Conservation (phyloP, 148 eudicot species). For the Agrostemma githago region DNA sequence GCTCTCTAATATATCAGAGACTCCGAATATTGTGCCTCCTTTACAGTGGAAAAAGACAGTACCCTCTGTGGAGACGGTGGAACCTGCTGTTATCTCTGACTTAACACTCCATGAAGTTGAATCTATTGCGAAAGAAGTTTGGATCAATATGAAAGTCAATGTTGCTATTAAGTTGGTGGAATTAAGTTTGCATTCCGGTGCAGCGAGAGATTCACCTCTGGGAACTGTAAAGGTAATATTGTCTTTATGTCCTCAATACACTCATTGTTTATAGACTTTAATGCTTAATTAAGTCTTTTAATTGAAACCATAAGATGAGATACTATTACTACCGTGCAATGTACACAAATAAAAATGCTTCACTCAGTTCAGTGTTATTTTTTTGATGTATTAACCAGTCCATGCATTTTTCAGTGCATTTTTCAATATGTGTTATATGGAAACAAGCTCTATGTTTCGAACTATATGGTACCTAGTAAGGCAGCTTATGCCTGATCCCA, state of each 20-base stretch:
- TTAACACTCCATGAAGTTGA: conserved; percentile 38
- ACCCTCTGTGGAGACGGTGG: conserved; percentile 32
- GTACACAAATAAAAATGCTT: not conserved
- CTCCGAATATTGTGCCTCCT: conserved; percentile 60
- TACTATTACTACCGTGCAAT: not conserved
- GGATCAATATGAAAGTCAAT: conserved; percentile 64
- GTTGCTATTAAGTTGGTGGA: conserved; percentile 73
- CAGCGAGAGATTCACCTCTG: conserved; percentile 65
- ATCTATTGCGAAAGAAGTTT: conserved; percentile 32
- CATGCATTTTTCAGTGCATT: not conserved
- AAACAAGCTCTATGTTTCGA: no score
- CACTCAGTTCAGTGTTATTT: not conserved
- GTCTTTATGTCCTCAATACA: not conserved
- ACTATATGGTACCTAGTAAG: no score
- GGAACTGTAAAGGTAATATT: conserved; percentile 74
- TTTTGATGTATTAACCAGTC: not conserved
- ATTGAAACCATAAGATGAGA: not conserved
- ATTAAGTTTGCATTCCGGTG: conserved; percentile 67
- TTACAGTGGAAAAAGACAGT: conserved; percentile 32
- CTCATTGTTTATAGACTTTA: not conserved
- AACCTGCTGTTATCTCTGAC: conserved; percentile 34
- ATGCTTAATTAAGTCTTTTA: not conserved
- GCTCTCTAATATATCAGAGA: conserved; percentile 70
- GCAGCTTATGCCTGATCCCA: no score
- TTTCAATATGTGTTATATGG: no score